phyloP scores from a whole-genome alignment of 371 early-diverging fungal species.

The Mortierella sp. region DNA sequence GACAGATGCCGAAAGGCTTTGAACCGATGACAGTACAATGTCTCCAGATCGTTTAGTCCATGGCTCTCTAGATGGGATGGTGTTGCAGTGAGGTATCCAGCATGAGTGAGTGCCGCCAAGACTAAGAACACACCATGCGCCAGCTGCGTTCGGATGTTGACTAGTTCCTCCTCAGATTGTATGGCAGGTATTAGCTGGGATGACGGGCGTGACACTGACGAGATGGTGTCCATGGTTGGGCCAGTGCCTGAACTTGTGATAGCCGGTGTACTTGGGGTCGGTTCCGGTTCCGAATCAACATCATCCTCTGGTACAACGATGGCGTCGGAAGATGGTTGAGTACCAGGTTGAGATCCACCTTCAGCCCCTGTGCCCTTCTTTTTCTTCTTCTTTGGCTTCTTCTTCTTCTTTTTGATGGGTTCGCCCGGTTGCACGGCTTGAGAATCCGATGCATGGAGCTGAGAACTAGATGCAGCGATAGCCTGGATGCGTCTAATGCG shows the following conservation, averaged over 20 bases:
- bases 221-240: not conserved
- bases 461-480: conserved; percentile 15
- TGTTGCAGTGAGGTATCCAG: conserved; percentile 55
- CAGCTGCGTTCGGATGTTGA: conserved; percentile 12
- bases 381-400: conserved; percentile 27
- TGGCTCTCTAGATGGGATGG: conserved; percentile 46
- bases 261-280: too few relatives aligned
- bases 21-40: conserved; percentile 70
- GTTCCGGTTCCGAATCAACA: too few relatives aligned
- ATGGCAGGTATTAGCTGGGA: conserved; percentile 19
- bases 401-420: conserved; percentile 8
- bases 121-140: conserved; percentile 26
- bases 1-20: conserved; percentile 61
- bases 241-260: not conserved
- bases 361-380: conserved; percentile 1
- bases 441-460: not conserved
- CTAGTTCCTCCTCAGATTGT: conserved; percentile 12
- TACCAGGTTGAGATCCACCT: not conserved
- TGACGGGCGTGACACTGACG: not conserved
- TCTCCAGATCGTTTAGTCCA: conserved; percentile 65
- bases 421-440: not conserved
- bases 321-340: not conserved
- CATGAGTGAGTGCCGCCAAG: conserved; percentile 54
- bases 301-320: not conserved
- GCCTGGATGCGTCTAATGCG: conserved; percentile 45